Conservation (phyloP, 208 protist species). For the Crithidia expoeki region DNA sequence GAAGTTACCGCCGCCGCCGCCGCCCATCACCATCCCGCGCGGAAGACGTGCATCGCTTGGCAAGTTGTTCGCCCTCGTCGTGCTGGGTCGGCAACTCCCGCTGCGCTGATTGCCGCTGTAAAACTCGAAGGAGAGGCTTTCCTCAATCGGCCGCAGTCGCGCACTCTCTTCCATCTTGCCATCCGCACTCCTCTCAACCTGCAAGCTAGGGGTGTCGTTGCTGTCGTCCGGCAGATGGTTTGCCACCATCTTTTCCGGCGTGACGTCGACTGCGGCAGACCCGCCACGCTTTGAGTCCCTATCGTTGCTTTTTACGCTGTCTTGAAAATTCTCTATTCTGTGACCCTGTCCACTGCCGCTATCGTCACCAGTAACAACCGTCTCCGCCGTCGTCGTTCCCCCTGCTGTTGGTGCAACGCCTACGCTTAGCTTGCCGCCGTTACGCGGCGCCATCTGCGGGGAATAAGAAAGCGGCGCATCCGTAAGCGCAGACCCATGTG, state of each 20-base stretch:
- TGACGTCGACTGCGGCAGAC: not conserved
- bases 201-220: not conserved
- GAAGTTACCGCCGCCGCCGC: not conserved
- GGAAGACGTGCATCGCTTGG: not conserved
- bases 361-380: not conserved
- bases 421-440: not conserved
- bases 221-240: not conserved
- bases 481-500: not conserved
- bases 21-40: not conserved
- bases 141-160: slow-evolving; percentile 4
- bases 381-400: not conserved
- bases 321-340: too few species aligned
- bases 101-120: not conserved
- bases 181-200: not conserved
- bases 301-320: not conserved
- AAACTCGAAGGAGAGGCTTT: slow-evolving; percentile 16
- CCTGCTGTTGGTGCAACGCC: not conserved
- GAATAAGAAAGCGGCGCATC: slow-evolving; percentile 7
- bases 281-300: not conserved
- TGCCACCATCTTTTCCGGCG: slow-evolving; percentile 2
- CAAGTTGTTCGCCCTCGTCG: not conserved
- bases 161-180: not conserved
- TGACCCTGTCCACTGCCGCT: not conserved
- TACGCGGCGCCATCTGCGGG: not conserved
- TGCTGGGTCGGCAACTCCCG: not conserved